Evolutionary conservation across 345 rosid species (phyloP), one percentile per base, ranked within the genome.

Genomic region (Populus tremula): DNA sequence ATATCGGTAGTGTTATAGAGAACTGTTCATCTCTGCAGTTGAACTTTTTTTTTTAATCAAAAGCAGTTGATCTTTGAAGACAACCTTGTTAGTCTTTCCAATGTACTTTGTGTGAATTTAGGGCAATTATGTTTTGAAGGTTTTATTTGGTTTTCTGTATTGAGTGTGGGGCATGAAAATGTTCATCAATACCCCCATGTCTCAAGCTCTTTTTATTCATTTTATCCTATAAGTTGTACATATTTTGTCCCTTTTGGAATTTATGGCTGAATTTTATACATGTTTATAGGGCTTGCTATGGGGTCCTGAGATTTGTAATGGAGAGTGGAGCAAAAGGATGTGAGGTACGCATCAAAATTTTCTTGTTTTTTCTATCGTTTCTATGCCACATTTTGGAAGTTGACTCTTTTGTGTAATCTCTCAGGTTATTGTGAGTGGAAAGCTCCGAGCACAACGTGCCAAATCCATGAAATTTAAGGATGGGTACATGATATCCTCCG

Each of bases 401-500:
- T 67, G 71, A 41, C 33, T n/a, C 10, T 65, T 23, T 12, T 63
- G 8, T 36, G 10, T 11, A 14, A 25, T 8, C 31, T 35, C 14
- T 12, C 68, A 94, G 97, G 97, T 94, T 56, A 80, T 83, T 73
- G 83, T 83, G 21, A 83, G 86, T 69, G 86, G 83, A 56, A 83
- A 80, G 79, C 83, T 80, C 29, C 23, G 86, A 23, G 83, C 81
- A n/a, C 83, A 74, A 73, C 78, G 86, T 72, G 86, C 83, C 21
- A 77, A 83, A 71, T 79, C 83, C 45, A 79, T 77, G 86, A 83
- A 83, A 75, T 83, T 83, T 2, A 80, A 80, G 81, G 83, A 80
- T 54, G 86, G 86, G 9, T 94, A 94, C 80, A 94, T 94, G 98
- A 90, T 94, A 33, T 94, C 97, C 49, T 93, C 97, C 9, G 97